phyloP scores from a whole-genome alignment of 345 rosid genomes.

The Citrus cavaleriei region DNA sequence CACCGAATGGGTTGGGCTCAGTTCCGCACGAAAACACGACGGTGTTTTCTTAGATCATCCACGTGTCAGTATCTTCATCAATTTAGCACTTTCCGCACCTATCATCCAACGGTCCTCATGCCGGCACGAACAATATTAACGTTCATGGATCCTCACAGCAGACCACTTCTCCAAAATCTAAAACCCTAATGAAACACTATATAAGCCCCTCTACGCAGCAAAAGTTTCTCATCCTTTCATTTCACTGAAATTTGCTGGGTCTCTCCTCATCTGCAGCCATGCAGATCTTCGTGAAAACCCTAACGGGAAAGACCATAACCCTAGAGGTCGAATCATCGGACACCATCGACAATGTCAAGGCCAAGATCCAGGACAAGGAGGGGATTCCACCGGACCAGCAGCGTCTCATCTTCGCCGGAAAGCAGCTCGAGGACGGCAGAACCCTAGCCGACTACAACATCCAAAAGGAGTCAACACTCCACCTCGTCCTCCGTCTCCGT shows the following conservation, averaged over 20 bases:
- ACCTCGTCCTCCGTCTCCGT: conserved; percentile 60
- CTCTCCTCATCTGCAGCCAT: conserved; percentile 13
- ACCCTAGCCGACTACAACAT: conserved; percentile 74
- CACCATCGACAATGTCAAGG: conserved; percentile 66
- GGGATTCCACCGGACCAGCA: conserved; percentile 69
- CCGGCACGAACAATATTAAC: not conserved
- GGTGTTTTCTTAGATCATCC: not conserved
- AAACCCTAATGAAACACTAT: conserved; percentile 19
- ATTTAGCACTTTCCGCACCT: not conserved
- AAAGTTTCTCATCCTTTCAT: not conserved
- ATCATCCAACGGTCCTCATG: not conserved
- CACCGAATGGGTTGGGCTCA: not conserved
- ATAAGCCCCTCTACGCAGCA: not conserved
- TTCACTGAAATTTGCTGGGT: not conserved
- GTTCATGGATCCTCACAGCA: not conserved
- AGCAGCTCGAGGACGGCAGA: conserved; percentile 64
- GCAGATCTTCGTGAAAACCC: conserved; percentile 82
- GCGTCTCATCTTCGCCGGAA: conserved; percentile 62
- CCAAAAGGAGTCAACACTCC: conserved; percentile 71
- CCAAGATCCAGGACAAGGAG: conserved; percentile 71
- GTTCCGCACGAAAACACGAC: not conserved
- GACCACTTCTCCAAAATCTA: not conserved
- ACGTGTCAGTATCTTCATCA: not conserved
- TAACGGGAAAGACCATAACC: conserved; percentile 68
- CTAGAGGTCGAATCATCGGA: conserved; percentile 63